Evolutionary conservation across 352 stramenopile species (phyloP).

Genomic region (Globisporangium mamillatum): DNA sequence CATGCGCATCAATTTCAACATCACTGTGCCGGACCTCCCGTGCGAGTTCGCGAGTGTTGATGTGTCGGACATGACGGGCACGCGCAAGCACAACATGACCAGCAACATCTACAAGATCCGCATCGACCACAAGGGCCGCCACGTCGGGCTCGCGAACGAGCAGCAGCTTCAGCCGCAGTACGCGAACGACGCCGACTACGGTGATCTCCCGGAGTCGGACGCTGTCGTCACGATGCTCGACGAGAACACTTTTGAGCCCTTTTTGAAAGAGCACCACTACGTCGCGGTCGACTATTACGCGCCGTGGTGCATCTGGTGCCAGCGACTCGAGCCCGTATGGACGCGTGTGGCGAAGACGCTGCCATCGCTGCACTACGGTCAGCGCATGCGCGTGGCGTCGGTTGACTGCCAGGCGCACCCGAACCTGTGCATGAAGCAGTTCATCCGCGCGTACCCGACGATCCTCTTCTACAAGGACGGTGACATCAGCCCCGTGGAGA

Average conservation of each 20-base stretch:
- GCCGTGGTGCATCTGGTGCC: conserved; percentile 97
- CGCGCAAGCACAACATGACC: conserved; percentile 97
- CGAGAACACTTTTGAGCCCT: conserved; percentile 89
- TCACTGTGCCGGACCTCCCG: conserved; percentile 95
- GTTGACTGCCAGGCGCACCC: conserved; percentile 94
- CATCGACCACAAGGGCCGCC: conserved; percentile 80
- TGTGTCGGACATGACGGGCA: conserved; percentile 96
- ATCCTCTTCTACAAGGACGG: conserved; percentile 96
- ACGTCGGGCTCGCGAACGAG: conserved; percentile 87
- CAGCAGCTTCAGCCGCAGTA: conserved; percentile 79
- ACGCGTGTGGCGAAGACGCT: conserved; percentile 92
- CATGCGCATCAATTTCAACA: conserved; percentile 98
- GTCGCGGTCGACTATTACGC: conserved; percentile 97
- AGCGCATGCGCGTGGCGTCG: conserved; percentile 76
- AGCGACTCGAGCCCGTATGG: conserved; percentile 95
- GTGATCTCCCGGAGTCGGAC: conserved; percentile 74
- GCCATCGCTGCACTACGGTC: conserved; percentile 78
- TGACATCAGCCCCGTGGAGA: conserved; percentile 89
- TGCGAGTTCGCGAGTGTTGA: conserved; percentile 97
- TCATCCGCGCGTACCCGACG: conserved; percentile 96
- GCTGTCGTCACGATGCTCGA: conserved; percentile 72
- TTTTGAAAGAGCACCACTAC: conserved; percentile 93
- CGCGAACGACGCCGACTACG: conserved; percentile 59
- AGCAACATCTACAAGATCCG: conserved; percentile 98
- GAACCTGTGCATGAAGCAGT: conserved; percentile 93